Conservation (phyloP, 2,329 filamentous ascomycete species). For the Malbranchea cinnamomea region DNA sequence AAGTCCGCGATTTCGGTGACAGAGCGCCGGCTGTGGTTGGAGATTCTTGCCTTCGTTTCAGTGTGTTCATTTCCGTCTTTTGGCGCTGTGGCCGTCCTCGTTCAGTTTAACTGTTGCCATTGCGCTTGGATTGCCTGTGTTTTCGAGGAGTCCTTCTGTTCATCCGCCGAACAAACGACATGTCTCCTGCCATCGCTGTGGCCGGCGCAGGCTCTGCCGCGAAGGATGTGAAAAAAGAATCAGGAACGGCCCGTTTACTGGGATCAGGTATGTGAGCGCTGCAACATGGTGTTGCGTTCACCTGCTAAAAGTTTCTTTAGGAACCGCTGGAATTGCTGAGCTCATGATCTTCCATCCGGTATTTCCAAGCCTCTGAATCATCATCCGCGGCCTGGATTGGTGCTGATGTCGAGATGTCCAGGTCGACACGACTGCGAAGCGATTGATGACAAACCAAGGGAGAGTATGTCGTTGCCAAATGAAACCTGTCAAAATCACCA, state of each 20-base stretch:
- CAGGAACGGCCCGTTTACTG: conserved; percentile 69
- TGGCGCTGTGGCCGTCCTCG: not conserved
- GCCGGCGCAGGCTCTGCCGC: conserved; percentile 30
- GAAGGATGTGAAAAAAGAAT: conserved; percentile 66
- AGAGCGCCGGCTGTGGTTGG: too few species aligned
- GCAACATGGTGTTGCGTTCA: conserved; percentile 3
- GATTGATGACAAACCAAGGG: conserved; percentile 95
- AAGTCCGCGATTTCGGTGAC: too few species aligned
- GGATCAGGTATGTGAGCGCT: conserved; percentile 57
- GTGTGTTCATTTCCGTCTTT: not conserved
- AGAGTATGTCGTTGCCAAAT: conserved; percentile 39
- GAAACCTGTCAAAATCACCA: not conserved
- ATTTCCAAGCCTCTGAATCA: conserved; percentile 17
- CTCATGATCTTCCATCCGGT: conserved; percentile 85
- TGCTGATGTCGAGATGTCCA: conserved; percentile 24
- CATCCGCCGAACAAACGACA: conserved; percentile 6
- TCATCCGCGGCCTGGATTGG: not conserved
- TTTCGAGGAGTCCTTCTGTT: not conserved
- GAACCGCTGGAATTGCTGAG: conserved; percentile 84
- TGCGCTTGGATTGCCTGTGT: not conserved
- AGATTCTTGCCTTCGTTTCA: not conserved
- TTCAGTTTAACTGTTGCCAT: too few species aligned
- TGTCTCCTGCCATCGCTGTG: conserved; percentile 41
- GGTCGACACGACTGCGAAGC: conserved; percentile 97
- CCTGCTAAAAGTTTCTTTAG: conserved; percentile 32